These are phyloP conservation scores for Xylaria sp. DNA, from an alignment of 2,329 filamentous ascomycete genomes.

Conservation along the genomic window DNA sequence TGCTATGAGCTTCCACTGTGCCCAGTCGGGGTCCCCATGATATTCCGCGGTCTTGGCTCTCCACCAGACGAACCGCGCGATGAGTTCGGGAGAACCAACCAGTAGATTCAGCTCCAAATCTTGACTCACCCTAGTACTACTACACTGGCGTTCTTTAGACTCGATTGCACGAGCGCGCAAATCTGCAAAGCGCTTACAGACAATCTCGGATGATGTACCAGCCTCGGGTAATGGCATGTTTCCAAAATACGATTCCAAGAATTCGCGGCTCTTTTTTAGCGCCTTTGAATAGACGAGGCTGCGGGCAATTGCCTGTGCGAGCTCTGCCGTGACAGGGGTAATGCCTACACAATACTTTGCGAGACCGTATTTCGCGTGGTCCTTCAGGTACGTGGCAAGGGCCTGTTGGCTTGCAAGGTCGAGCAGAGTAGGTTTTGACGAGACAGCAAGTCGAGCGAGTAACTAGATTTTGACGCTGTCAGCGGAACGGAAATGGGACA, in stretches of 20 bases:
- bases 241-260: constrained; percentile 25
- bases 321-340: constrained; percentile 28
- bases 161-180: too few relatives aligned
- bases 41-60: too few relatives aligned
- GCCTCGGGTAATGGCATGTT: constrained; percentile 32
- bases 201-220: constrained; percentile 21
- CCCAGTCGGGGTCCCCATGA: too few relatives aligned
- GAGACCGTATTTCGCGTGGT: too few relatives aligned
- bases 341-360: constrained; percentile 1
- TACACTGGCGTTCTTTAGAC: too few relatives aligned
- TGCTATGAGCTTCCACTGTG: too few relatives aligned
- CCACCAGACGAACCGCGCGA: too few relatives aligned
- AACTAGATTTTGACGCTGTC: constrained; percentile 13
- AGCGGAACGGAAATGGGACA: background rate
- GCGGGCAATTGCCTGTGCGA: too few relatives aligned
- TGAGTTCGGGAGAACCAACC: too few relatives aligned
- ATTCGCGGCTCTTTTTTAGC: constrained; percentile 23
- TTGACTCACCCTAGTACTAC: too few relatives aligned
- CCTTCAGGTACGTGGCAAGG: constrained; percentile 20
- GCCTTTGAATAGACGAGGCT: too few relatives aligned
- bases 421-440: constrained; percentile 6
- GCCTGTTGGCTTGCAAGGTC: constrained; percentile 28
- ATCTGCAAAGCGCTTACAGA: constrained; percentile 12
- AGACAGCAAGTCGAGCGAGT: constrained; percentile 4
- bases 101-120: too few relatives aligned